Conservation (phyloP, 805 yeast genomes). For the Kurtzmaniella fragi region DNA sequence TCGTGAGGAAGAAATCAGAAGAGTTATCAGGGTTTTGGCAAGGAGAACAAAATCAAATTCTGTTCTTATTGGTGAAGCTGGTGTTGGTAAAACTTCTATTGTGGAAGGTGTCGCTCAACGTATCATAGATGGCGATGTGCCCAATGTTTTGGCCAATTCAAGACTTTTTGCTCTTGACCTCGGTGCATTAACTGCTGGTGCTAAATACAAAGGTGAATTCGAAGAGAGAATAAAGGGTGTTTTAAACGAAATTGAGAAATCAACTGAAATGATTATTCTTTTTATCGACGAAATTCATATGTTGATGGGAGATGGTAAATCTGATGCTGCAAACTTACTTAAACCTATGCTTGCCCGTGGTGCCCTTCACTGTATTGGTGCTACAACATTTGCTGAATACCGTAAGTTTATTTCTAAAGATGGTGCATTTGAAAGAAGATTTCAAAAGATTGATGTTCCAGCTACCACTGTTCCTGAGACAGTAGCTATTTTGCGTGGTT, state of each 20-base stretch:
- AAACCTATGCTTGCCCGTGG: slow-evolving; percentile 98
- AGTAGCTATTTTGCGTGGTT: slow-evolving; percentile 91
- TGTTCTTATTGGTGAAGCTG: slow-evolving; percentile 96
- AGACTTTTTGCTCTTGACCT: slow-evolving; percentile 83
- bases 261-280: slow-evolving; percentile 77
- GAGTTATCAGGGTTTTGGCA: slow-evolving; percentile 92
- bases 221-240: slow-evolving; percentile 98
- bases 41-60: slow-evolving; percentile 97
- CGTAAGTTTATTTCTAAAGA: slow-evolving; percentile 90
- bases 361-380: slow-evolving; percentile 94
- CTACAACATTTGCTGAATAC: slow-evolving; percentile 93
- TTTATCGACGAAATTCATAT: slow-evolving; percentile 98
- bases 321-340: slow-evolving; percentile 92
- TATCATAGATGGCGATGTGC: slow-evolving; percentile 93
- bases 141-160: slow-evolving; percentile 76
- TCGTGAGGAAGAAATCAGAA: slow-evolving; percentile 95
- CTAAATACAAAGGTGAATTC: slow-evolving; percentile 97
- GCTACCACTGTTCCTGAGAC: slow-evolving; percentile 93
- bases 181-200: slow-evolving; percentile 98
- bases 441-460: slow-evolving; percentile 93
- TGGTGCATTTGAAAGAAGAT: slow-evolving; percentile 98
- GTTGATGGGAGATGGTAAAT: slow-evolving; percentile 99
- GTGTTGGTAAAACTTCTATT: slow-evolving; percentile 98
- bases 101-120: slow-evolving; percentile 99
- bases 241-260: slow-evolving; percentile 85